phyloP scores from a whole-genome alignment of 2,329 filamentous ascomycete species.

The Pestalotiopsis fici region DNA sequence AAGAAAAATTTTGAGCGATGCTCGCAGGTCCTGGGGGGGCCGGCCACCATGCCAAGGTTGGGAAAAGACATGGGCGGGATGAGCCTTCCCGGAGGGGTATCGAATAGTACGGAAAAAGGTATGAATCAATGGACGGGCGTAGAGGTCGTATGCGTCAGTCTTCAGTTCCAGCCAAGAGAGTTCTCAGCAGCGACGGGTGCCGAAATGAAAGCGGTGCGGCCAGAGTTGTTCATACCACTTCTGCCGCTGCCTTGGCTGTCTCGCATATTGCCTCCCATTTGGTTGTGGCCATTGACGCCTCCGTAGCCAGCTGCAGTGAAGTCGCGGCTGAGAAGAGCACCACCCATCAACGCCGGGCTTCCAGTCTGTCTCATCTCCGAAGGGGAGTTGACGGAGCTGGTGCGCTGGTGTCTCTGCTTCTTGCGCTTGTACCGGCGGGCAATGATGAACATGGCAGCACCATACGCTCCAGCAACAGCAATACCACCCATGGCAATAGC shows the following conservation, averaged over 20 bases:
- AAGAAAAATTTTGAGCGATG: conserved; percentile 29
- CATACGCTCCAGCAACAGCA: conserved; percentile 80
- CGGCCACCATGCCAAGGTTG: conserved; percentile 2
- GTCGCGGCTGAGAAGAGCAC: conserved; percentile 61
- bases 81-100: conserved; percentile 43
- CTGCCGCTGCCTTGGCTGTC: conserved; percentile 69
- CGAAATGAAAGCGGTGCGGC: conserved; percentile 70
- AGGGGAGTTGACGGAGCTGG: conserved; percentile 68
- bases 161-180: conserved; percentile 92
- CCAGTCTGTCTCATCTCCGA: conserved; percentile 57
- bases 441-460: conserved; percentile 91
- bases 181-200: conserved; percentile 92
- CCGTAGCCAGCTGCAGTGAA: conserved; percentile 51
- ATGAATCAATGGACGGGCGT: conserved; percentile 30
- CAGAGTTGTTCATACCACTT: conserved; percentile 54
- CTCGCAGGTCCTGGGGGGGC: conserved; percentile 25
- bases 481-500: conserved; percentile 78
- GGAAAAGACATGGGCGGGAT: conserved; percentile 19
- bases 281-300: conserved; percentile 35
- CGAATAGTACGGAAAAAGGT: conserved; percentile 36
- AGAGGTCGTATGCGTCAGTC: conserved; percentile 28
- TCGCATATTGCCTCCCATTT: conserved; percentile 25
- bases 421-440: conserved; percentile 89
- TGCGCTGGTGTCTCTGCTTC: conserved; percentile 74
- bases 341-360: conserved; percentile 70